Evolutionary conservation across 1,284 basidiomycete genomes (phyloP), one percentile per base, ranked within the genome.

Genomic region (Amylostereum areolatum): DNA sequence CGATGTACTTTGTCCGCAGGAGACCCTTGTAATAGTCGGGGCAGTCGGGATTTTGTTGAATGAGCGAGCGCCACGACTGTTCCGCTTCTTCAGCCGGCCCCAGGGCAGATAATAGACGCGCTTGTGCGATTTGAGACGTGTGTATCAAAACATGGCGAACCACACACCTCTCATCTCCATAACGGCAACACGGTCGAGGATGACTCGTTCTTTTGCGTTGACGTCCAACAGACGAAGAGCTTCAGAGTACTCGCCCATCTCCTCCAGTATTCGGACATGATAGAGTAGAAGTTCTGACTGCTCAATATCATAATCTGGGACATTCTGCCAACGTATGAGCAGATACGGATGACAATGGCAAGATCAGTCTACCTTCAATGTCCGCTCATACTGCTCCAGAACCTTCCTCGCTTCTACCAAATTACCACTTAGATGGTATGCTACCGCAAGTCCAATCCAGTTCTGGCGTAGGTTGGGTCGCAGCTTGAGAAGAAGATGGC

Each of bases 401-500:
- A 92, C 81, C 31, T 81, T 79, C 57, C 82, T 80, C 2, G 93
- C 86, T 60, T 92, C 86, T 4, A 69, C 63, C 4, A 81, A 65
- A 57, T 93, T 86, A 5, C 87, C 89, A 52, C 83, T 89, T 24
- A 99, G 74, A 61, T 93, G 88, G 65, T 94, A 87, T 1, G 94
- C 92, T 27, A 97, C 80, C 11, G 94, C 92, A 46, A 97, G 75
- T 1, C 80, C 89, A 46, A 95, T 72, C 97, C 97, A 99, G 64
- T 94, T 90, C 50, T 88, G 80, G 10, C 96, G 86, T 27, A 90
- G 70, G 52, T 87, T 85, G 0, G 96, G 93, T 27, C 96, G 85
- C 27, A 92, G 68, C 46, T 78, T 78, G 33, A 98, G 78, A 51
- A 97, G 80, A 12, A 82, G 83, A 59, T 91, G 80, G 5, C 97